Conservation (phyloP, 2,329 filamentous ascomycete genomes). For the Rutstroemia sp. region DNA sequence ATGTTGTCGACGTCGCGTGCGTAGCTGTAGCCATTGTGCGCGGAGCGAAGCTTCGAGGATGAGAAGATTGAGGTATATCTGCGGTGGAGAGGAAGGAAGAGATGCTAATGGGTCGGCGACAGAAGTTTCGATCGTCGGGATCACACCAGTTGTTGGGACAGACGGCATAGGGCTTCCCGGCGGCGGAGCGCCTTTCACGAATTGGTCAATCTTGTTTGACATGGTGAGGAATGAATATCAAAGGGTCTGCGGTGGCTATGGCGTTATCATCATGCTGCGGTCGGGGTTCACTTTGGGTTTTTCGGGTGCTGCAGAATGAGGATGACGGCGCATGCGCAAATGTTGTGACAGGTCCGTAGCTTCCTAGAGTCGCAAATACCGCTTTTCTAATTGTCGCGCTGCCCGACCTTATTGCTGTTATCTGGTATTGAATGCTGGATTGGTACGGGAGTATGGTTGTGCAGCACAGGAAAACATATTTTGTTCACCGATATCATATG, state of each 20-base stretch:
- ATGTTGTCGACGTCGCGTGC: slow-evolving; percentile 82
- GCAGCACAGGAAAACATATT: neutral
- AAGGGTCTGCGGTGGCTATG: slow-evolving; percentile 9
- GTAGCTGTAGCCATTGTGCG: slow-evolving; percentile 84
- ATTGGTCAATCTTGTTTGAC: slow-evolving; percentile 52
- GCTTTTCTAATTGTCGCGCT: no score
- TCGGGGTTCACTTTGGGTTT: neutral
- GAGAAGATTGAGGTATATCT: slow-evolving; percentile 93
- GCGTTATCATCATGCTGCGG: slow-evolving; percentile 13
- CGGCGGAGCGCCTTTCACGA: slow-evolving; percentile 82
- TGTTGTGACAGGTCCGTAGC: neutral
- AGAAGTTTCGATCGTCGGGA: slow-evolving; percentile 23
- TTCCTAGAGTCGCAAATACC: neutral
- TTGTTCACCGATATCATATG: neutral
- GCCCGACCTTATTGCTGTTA: no score
- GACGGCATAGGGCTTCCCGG: slow-evolving; percentile 39
- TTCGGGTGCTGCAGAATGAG: neutral
- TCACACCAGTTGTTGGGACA: slow-evolving; percentile 33
- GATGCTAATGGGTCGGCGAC: slow-evolving; percentile 28
- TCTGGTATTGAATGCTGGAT: neutral
- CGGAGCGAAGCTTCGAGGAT: slow-evolving; percentile 93
- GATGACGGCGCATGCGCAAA: neutral
- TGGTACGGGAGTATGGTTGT: neutral
- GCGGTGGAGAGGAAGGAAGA: slow-evolving; percentile 30
- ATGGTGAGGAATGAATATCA: slow-evolving; percentile 16